Evolutionary conservation across 148 eudicot species (phyloP), one percentile per base, ranked within the genome.

Genomic region (Vaccinium macrocarpon): DNA sequence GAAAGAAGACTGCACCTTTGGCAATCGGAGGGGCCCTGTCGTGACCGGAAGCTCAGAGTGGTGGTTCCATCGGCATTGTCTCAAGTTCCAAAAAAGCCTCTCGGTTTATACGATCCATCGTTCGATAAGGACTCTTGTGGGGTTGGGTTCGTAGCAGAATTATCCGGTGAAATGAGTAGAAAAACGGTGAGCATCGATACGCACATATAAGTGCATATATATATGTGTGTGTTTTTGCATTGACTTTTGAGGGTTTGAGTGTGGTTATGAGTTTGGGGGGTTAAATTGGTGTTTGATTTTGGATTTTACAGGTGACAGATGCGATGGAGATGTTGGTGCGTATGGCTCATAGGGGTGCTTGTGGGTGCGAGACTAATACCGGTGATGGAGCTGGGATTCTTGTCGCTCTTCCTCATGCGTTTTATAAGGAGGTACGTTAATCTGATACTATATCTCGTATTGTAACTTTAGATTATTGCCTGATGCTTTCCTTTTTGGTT

Each of bases 351-450:
- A 94, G 99, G 86, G 99, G 99, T 2, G 98, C 99, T 15, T 97
- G 99, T 91, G 99, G 99, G 4, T 76, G 99, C 82, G 99, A 97
- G 90, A 82, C 95, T 0, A 97, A 97, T 74, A 97, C 99, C 8
- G 99, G 99, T 42, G 99, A 97, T 87, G 99, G 99, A 35, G 99
- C 99, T 9, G 99, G 99, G 4, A 93, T 97, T 86, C 96, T 97
- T 53, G 98, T 97, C 38, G 98, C 88, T 82, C 93, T 94, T 83
- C 99, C 99, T 80, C 99, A 95, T 82, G 89, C 93, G 72, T 97
- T 97, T 85, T 95, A 87, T 84, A 76, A 56, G 70, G 98, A 97
- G 98, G 99, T 97, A 82, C 9, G 51, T 10, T 1, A n/a, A 4
- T n/a, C 1, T n/a, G 10, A 23, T 71, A 32, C 5, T 64, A n/a